Base-by-base conservation (phyloP, 2,329 filamentous ascomycete species). In the Claviceps spartinae region DNA sequence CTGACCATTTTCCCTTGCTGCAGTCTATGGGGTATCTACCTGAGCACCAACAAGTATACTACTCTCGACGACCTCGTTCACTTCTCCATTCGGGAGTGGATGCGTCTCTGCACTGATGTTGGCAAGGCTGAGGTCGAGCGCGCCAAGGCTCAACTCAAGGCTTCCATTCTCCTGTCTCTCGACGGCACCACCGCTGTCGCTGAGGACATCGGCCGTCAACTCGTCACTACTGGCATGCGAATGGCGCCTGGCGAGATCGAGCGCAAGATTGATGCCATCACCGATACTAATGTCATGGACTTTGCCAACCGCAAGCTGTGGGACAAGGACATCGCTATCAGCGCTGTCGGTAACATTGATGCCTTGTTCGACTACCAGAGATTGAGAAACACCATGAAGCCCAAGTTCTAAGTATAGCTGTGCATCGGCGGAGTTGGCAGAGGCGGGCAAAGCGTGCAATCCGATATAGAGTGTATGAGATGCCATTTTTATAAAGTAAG, bases 21-120 rank as follows among this genome's bases (percentile, higher is more conserved):
- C 63, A 95, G 93, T 79, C 88, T 98, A 62, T 98, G 93, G 93
- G 93, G 93, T 75, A 97, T 97, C 78, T 98, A 98, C 80, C 81
- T 98, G 57, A 88, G 95, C 63, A 88, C 87, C 65, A 90, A 96
- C 73, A 86, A 93, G 74, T 74, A 86, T 62, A 89, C 85, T 63
- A 79, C 79, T 61, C 77, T 98, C 63, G 93, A 98, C 66, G 93
- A 98, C 70, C 85, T 98, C 50, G 86, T 96, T 62, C 93, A 98
- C 82, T 98, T 98, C 75, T 84, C 93, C 57, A 88, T 97, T 69
- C 88, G 91, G 62, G 93, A 98, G 79, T 98, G 93, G 93, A 88
- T 91, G 63, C 88, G 93, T 62, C 83, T 98, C 58, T 93, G 87
- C 64, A 84, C 83, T 77, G 86, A 83, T 72, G 93, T 98, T 63